A percentile compares a stretch with the other conserved stretches of the same genome.
These are phyloP conservation scores for Eimeria sp. DNA, from an alignment of 169 alveolate species.

Conservation along the genomic window DNA sequence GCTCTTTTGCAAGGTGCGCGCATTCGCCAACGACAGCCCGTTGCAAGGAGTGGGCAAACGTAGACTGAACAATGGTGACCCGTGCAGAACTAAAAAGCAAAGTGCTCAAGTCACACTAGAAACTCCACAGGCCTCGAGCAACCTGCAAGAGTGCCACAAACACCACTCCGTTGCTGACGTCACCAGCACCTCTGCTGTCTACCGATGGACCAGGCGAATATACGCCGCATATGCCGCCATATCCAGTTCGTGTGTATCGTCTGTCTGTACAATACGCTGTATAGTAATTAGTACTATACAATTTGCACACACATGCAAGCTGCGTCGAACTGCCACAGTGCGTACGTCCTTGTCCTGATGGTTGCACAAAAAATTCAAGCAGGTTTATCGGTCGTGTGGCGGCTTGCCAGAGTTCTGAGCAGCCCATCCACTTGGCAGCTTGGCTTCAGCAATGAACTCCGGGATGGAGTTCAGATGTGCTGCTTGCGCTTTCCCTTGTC, in stretches of 20 bases:
- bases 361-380: not conserved
- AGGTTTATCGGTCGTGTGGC: not conserved
- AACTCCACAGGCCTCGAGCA: not conserved
- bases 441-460: conserved; percentile 70
- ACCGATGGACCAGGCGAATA: not conserved
- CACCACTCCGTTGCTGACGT: not conserved
- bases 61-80: not conserved
- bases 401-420: conserved; percentile 24
- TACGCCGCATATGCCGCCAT: not conserved
- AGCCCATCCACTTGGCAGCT: conserved; percentile 29
- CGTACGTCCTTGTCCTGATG: not conserved
- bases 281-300: too few species aligned
- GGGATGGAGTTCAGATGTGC: conserved; percentile 33
- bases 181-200: not conserved
- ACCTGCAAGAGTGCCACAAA: not conserved
- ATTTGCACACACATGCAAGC: too few species aligned
- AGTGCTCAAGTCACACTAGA: not conserved
- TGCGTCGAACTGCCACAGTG: not conserved
- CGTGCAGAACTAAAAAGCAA: not conserved
- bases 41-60: not conserved
- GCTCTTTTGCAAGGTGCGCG: not conserved
- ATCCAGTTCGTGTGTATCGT: not conserved
- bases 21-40: not conserved
- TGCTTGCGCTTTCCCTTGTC: conserved; percentile 12
- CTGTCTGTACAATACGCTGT: too few species aligned